Evolutionary conservation across 2,329 filamentous ascomycete species (phyloP), one percentile per base, ranked within the genome.

Genomic region (Penicillium sp.): DNA sequence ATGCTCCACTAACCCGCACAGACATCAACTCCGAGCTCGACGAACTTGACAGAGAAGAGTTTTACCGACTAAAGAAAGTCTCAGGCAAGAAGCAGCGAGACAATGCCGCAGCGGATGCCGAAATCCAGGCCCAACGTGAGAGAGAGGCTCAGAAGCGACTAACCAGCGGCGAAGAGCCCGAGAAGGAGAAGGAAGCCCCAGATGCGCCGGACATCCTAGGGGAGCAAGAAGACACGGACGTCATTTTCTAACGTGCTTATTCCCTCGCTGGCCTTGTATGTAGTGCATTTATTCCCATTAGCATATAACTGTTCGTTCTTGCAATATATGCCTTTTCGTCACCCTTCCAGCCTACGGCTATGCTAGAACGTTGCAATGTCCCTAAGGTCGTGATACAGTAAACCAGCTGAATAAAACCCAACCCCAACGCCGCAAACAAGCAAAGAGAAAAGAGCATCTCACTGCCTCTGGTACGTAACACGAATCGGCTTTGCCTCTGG

Each of bases 1-100:
- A 64, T 52, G 65, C 45, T 44, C 26, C 19, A 38, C 50, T 56
- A 47, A 67, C 38, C 15, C 21, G 17, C 21, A 5, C 62, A 90
- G 88, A 98, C 75, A 98, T 98, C 85, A 98, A 98, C 81, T 97
- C 94, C 1, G 95, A 99, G 77, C 86, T 99, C 17, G 95, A 99
- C 75, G 95, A 99, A 81, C 84, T 99, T 55, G 96, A 98, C 79
- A 88, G 95, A 83, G 95, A 98, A 77, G 95, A 99, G 76, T 99
- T 99, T 78, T 99, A 97, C 81, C 86, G 95, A 68, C 81, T 99
- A 75, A 99, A 99, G 82, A 99, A 99, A 84, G 91, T 94, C 41
- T 91, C 91, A 52, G 87, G 86, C 76, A 94, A 94, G 82, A 94
- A 94, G 77, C 90, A 93, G 76, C 84, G 90, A 71, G 91, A 93